These are phyloP conservation scores for Scleroderma bovista DNA, from an alignment of 768 basidiomycete genomes.

Conservation along the genomic window DNA sequence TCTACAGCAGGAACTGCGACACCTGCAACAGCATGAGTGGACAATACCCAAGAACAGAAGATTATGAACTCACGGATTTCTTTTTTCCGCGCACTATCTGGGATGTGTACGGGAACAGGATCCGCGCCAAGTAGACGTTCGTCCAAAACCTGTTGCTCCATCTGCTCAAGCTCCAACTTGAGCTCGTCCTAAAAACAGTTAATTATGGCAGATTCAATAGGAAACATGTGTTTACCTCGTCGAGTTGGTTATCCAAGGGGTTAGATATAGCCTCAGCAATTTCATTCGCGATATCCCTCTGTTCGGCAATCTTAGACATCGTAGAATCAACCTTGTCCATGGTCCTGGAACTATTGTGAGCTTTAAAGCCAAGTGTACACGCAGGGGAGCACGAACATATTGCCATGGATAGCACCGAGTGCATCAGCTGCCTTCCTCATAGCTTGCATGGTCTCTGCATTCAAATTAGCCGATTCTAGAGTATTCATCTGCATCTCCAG, in stretches of 20 bases:
- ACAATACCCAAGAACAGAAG: background rate
- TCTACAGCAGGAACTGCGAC: constrained; percentile 47
- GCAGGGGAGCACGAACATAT: constrained; percentile 57
- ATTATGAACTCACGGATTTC: constrained; percentile 42
- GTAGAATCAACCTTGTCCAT: constrained; percentile 86
- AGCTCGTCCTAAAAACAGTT: constrained; percentile 65
- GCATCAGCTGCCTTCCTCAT: constrained; percentile 96
- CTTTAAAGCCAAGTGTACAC: background rate
- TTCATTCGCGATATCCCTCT: constrained; percentile 89
- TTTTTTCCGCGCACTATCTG: constrained; percentile 45
- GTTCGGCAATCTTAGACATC: constrained; percentile 84
- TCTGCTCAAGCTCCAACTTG: constrained; percentile 70
- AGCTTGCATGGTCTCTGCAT: constrained; percentile 93
- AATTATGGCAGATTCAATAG: background rate
- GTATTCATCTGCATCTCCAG: constrained; percentile 97
- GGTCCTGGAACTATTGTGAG: constrained; percentile 41
- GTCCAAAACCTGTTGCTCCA: constrained; percentile 87
- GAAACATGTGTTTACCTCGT: constrained; percentile 54
- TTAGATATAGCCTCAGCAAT: constrained; percentile 84
- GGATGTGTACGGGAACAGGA: constrained; percentile 82
- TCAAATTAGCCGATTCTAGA: constrained; percentile 94
- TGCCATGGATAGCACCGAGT: constrained; percentile 83
- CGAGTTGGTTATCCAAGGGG: too few relatives aligned
- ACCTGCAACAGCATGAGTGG: background rate
- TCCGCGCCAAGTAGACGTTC: constrained; percentile 82